phyloP scores from a whole-genome alignment of 495 filamentous ascomycete species.

The Rostrohypoxylon terebratum region DNA sequence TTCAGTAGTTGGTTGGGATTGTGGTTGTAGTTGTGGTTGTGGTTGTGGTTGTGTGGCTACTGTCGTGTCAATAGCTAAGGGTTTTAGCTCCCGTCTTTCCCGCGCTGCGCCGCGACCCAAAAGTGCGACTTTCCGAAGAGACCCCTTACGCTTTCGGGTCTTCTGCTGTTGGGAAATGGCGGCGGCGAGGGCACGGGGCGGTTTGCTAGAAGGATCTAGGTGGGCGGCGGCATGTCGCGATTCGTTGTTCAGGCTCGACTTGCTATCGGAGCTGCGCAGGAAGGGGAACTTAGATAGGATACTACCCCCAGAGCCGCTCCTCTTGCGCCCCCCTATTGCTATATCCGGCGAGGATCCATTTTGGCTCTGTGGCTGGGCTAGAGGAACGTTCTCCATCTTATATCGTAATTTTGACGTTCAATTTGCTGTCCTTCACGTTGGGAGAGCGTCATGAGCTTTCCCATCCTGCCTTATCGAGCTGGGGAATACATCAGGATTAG shows the following conservation, averaged over 20 bases:
- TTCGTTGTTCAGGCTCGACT: slow-evolving; percentile 58
- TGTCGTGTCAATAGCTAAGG: slow-evolving; percentile 58
- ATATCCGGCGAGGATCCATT: slow-evolving; percentile 37
- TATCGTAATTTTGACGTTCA: slow-evolving; percentile 33
- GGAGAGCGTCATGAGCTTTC: slow-evolving; percentile 29
- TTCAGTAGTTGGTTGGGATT: slow-evolving; percentile 37
- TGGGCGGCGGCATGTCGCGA: slow-evolving; percentile 50
- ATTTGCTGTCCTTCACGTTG: slow-evolving; percentile 34
- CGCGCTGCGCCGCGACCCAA: slow-evolving; percentile 74
- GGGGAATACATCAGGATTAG: slow-evolving; percentile 17
- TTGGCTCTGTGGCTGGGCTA: slow-evolving; percentile 33
- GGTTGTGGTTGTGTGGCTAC: slow-evolving; percentile 36
- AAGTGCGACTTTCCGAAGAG: slow-evolving; percentile 81
- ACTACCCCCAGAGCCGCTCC: slow-evolving; percentile 71
- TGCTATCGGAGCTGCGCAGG: slow-evolving; percentile 64
- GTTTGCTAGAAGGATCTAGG: slow-evolving; percentile 51
- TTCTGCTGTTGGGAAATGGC: slow-evolving; percentile 73
- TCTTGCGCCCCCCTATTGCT: slow-evolving; percentile 63
- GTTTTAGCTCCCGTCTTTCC: slow-evolving; percentile 64
- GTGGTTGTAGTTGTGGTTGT: no score
- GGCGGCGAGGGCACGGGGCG: slow-evolving; percentile 54
- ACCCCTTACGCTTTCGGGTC: slow-evolving; percentile 80
- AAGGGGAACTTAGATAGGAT: slow-evolving; percentile 72
- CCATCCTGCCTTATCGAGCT: slow-evolving; percentile 41
- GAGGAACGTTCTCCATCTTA: slow-evolving; percentile 45